Conservation (phyloP, 305 asterid species). For the Caryopteris hybrid region DNA sequence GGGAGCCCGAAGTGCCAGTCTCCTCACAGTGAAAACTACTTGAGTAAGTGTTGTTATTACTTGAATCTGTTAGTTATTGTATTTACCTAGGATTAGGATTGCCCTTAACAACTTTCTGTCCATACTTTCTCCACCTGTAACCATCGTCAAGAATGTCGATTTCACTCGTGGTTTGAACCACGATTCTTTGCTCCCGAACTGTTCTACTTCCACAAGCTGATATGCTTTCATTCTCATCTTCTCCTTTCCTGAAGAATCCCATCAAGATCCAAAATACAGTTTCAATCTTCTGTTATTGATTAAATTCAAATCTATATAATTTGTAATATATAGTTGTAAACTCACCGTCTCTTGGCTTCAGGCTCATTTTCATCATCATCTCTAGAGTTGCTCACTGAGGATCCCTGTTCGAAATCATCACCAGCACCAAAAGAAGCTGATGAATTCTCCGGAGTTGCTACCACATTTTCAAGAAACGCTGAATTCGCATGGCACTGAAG, state of each 20-base stretch:
- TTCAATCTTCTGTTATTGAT: too few relatives aligned
- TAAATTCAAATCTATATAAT: neutral
- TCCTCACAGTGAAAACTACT: too few relatives aligned
- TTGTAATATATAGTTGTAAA: neutral
- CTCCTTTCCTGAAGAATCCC: conserved; percentile 60
- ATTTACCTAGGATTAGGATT: conserved; percentile 98
- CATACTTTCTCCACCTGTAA: conserved; percentile 93
- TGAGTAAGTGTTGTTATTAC: too few relatives aligned
- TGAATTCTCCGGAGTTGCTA: conserved; percentile 44
- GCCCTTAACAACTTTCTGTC: conserved; percentile 94
- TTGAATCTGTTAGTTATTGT: too few relatives aligned
- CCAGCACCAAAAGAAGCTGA: conserved; percentile 76
- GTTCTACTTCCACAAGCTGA: conserved; percentile 67
- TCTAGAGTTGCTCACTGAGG: conserved; percentile 59
- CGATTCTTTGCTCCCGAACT: conserved; percentile 79
- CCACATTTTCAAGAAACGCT: neutral
- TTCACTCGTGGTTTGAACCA: conserved; percentile 88
- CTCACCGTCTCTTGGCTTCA: conserved; percentile 82
- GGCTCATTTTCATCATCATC: conserved; percentile 71
- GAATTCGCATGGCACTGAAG: conserved; percentile 19
- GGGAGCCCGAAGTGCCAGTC: too few relatives aligned
- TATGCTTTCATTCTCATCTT: conserved; percentile 52
- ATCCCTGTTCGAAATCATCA: conserved; percentile 65
- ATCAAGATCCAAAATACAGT: too few relatives aligned
- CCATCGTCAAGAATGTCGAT: conserved; percentile 96